These are phyloP conservation scores for Monilinia laxa DNA, from an alignment of 2,329 filamentous ascomycete genomes.

Conservation along the genomic window DNA sequence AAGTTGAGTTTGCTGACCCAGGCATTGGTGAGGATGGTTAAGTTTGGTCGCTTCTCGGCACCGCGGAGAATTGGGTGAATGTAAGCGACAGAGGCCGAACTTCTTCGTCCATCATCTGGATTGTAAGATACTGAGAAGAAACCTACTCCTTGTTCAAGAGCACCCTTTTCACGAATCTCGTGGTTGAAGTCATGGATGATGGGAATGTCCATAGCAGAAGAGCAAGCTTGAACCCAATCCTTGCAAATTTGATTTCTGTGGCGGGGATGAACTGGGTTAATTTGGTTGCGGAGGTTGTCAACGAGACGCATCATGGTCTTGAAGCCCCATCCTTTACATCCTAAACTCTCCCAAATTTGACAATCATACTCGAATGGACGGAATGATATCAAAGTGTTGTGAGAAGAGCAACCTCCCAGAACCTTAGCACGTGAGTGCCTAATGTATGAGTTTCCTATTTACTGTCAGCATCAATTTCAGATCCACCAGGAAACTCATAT, in stretches of 20 bases:
- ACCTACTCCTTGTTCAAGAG: slow-evolving; percentile 73
- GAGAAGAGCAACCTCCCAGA: slow-evolving; percentile 85
- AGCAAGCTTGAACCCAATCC: slow-evolving; percentile 84
- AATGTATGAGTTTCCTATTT: slow-evolving; percentile 80
- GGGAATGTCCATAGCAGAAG: slow-evolving; percentile 75
- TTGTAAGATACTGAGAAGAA: slow-evolving; percentile 94
- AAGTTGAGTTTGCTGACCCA: slow-evolving; percentile 84
- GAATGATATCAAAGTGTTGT: slow-evolving; percentile 94
- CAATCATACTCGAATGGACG: slow-evolving; percentile 87
- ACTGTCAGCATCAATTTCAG: slow-evolving; percentile 27
- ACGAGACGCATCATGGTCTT: slow-evolving; percentile 78
- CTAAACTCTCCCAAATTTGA: slow-evolving; percentile 77
- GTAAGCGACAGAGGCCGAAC: slow-evolving; percentile 86
- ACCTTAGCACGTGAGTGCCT: slow-evolving; percentile 91
- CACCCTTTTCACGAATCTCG: slow-evolving; percentile 72
- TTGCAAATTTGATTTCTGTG: slow-evolving; percentile 89
- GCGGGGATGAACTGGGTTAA: slow-evolving; percentile 80
- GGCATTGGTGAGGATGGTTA: slow-evolving; percentile 83
- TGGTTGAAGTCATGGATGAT: slow-evolving; percentile 84
- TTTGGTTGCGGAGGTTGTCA: slow-evolving; percentile 83
- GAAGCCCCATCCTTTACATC: slow-evolving; percentile 84
- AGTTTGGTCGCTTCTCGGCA: slow-evolving; percentile 77
- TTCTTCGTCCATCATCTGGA: slow-evolving; percentile 80
- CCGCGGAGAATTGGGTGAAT: slow-evolving; percentile 87
- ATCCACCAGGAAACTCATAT: slow-evolving; percentile 46